Base-by-base conservation (phyloP, 2,329 filamentous ascomycete genomes). In the Orbilia quercus region DNA sequence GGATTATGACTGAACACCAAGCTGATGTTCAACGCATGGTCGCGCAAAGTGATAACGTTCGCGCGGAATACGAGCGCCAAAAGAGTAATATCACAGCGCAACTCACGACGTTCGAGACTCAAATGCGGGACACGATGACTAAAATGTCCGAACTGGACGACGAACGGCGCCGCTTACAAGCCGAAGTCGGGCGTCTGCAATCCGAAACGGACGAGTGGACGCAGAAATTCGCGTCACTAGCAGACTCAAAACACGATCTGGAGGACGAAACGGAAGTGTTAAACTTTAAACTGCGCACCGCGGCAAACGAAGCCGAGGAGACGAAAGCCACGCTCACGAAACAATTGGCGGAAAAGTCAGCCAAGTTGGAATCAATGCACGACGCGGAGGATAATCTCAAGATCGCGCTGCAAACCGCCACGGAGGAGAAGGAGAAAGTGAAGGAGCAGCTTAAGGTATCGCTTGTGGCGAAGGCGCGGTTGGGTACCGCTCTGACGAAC, bases 401-500 rank as follows among this genome's bases (percentile, higher is more conserved):
- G 7, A 55, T 44, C 20, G 31, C 47, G 18, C 25, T 65, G 36
- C 34, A 48, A 20, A 55, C 47, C 11, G 53, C 59, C 18, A 65
- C 50, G 7, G 47, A 55, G 1, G 67, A 72, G 47, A 72, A 72
- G 28, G 54, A 72, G 14, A 48, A 22, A 14, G 14, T 65, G 45
- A 58, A 60, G 18, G 54, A 55, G 1, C 48, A 47, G 40, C 9
- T 59, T 1, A 59, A 60, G 36, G n/a, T 18, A 9, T 40, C 44
- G 1, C 28, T 36, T 25, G 54, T 44, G 5, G 59, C 51, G n/a
- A 53, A 42, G 20, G 67, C 45, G 1, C 12, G 53, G 22, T 45
- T 65, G 0, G 53, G 45, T 14, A 42, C 59, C 3, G 34, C 45
- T 5, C 16, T 65, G 47, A 18, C 34, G 20, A 45, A 48, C 16